These are phyloP conservation scores for Stagonosporopsis cucurbitacearum DNA, from an alignment of 2,329 filamentous ascomycete species.

Conservation along the genomic window DNA sequence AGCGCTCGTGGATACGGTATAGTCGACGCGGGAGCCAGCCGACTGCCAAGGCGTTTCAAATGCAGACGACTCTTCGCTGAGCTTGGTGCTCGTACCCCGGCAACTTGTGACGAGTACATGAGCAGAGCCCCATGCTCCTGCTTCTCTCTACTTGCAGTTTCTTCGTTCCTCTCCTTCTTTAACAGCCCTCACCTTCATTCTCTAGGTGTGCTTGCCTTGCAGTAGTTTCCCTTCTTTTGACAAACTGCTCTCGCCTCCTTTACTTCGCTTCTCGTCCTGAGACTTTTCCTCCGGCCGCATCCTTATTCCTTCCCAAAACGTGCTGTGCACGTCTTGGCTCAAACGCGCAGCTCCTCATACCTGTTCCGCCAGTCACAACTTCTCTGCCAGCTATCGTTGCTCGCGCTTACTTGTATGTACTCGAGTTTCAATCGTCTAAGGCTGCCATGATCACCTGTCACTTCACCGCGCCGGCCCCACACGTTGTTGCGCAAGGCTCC, in stretches of 20 bases:
- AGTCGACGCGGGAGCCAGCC: constrained; percentile 36
- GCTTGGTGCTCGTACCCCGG: constrained; percentile 41
- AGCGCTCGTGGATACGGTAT: constrained; percentile 31
- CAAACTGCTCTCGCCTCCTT: constrained; percentile 22
- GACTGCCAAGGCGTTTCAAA: constrained; percentile 48
- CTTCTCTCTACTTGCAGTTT: constrained; percentile 23
- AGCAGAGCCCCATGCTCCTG: constrained; percentile 27
- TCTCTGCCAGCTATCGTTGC: constrained; percentile 36
- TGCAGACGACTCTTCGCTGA: constrained; percentile 38
- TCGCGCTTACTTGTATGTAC: constrained; percentile 47
- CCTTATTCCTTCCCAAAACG: constrained; percentile 31
- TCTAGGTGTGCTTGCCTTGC: constrained; percentile 38
- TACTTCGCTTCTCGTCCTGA: constrained; percentile 15
- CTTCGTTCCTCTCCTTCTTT: constrained; percentile 34
- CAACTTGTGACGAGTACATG: constrained; percentile 39
- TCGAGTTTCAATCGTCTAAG: constrained; percentile 26
- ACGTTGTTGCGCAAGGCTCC: constrained; percentile 17
- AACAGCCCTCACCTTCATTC: constrained; percentile 34
- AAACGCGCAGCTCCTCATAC: constrained; percentile 36
- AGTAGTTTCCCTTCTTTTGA: constrained; percentile 22
- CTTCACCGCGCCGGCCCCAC: constrained; percentile 18
- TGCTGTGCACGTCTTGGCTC: constrained; percentile 51
- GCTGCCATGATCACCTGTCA: constrained; percentile 20
- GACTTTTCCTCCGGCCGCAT: constrained; percentile 20
- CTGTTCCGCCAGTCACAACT: constrained; percentile 31